A percentile compares a stretch with the other conserved stretches of the same genome.
These are phyloP conservation scores for Hypseocharis bilobata DNA, from an alignment of 441 rosid genomes.

Conservation along the genomic window DNA sequence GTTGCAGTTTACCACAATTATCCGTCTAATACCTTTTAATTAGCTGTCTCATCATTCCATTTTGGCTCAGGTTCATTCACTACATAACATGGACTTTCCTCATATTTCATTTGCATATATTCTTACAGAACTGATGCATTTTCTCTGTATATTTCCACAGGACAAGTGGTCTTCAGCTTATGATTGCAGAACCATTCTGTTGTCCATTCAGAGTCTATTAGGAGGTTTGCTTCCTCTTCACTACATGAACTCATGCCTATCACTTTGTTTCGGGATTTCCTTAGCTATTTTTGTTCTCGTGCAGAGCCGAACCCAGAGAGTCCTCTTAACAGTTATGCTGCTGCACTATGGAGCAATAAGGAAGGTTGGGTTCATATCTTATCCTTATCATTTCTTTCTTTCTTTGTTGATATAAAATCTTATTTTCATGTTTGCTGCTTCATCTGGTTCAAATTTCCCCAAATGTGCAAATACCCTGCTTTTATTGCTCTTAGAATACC, in stretches of 20 bases:
- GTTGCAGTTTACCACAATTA: background rate
- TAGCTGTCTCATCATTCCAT: too few species aligned
- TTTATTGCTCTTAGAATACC: too few species aligned
- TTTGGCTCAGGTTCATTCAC: background rate
- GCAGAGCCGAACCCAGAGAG: slow-evolving; percentile 51
- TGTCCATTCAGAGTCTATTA: slow-evolving; percentile 53
- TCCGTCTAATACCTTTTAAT: too few species aligned
- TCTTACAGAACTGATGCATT: too few species aligned
- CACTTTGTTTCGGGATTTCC: background rate
- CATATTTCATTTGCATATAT: too few species aligned
- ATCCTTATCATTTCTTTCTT: too few species aligned
- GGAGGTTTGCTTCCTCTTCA: slow-evolving; percentile 36
- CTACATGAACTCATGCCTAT: background rate
- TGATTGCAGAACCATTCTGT: slow-evolving; percentile 53
- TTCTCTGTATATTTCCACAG: slow-evolving; percentile 21
- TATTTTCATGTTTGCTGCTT: background rate
- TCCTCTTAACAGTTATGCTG: slow-evolving; percentile 48
- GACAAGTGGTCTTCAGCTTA: slow-evolving; percentile 72
- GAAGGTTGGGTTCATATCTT: slow-evolving; percentile 27
- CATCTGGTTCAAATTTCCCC: background rate
- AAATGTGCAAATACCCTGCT: background rate
- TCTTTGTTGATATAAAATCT: background rate
- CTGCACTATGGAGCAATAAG: slow-evolving; percentile 33
- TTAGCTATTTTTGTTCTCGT: slow-evolving; percentile 8
- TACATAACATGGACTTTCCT: background rate